Conservation (phyloP, 345 rosid genomes). For the Stellera chamaejasme region DNA sequence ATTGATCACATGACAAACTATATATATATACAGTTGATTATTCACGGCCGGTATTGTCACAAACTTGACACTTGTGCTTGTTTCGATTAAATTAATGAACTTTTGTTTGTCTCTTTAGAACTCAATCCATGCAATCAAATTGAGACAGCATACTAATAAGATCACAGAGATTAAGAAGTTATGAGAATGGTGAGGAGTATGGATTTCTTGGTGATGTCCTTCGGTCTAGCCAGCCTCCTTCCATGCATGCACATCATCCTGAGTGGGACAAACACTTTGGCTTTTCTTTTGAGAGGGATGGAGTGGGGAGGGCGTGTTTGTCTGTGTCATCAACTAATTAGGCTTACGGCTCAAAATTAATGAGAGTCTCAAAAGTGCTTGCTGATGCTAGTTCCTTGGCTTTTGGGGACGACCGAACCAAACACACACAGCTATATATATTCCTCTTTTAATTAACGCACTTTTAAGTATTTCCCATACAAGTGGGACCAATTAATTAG, state of each 20-base stretch:
- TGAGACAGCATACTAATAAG: too few species aligned
- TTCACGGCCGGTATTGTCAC: not conserved
- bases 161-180: too few species aligned
- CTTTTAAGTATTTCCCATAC: constrained; percentile 1
- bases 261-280: constrained; percentile 49
- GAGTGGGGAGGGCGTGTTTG: constrained; percentile 14
- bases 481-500: constrained; percentile 14
- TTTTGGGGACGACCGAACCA: constrained; percentile 22
- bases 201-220: constrained; percentile 14
- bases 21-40: not conserved
- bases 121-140: too few species aligned
- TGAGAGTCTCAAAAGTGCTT: constrained; percentile 16
- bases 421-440: constrained; percentile 13
- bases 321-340: constrained; percentile 21
- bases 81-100: not conserved
- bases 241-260: constrained; percentile 45
- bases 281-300: constrained; percentile 4
- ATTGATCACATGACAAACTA: not conserved
- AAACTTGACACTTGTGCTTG: not conserved
- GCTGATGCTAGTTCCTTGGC: not conserved
- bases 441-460: constrained; percentile 10
- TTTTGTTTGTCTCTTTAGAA: too few species aligned
- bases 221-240: constrained; percentile 9
- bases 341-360: constrained; percentile 12
- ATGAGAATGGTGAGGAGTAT: constrained; percentile 9